Percentiles rank a stretch among this genome's conserved stretches.
Evolutionary conservation across 345 rosid genomes (phyloP).

Genomic region (Diplotaxis tenuifolia): DNA sequence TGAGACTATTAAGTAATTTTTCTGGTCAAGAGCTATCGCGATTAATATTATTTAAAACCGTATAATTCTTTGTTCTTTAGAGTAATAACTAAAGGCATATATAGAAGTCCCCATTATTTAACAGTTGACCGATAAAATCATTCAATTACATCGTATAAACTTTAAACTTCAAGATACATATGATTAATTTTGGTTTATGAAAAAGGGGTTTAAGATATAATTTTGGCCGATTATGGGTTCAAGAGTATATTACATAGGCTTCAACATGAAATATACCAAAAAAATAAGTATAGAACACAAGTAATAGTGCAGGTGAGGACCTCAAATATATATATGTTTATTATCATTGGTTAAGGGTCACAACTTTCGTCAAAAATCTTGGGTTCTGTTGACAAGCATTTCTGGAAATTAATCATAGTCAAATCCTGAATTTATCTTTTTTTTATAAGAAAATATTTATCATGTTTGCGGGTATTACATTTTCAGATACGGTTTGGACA

Average conservation of each 20-base stretch:
- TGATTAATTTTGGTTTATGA: not conserved
- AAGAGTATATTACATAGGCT: not conserved
- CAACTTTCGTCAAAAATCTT: no score
- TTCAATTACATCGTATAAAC: not conserved
- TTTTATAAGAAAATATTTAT: not conserved
- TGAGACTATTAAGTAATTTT: not conserved
- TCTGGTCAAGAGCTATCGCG: not conserved
- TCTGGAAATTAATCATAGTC: not conserved
- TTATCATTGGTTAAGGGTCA: not conserved
- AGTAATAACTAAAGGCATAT: not conserved
- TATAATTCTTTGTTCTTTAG: not conserved
- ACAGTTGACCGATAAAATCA: not conserved
- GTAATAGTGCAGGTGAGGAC: conserved; percentile 1
- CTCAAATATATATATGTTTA: not conserved
- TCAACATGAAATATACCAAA: not conserved
- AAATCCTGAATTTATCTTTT: not conserved
- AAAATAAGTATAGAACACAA: not conserved
- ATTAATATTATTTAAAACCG: not conserved
- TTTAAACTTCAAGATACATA: not conserved
- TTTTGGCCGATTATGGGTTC: not conserved
- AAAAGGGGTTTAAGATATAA: not conserved
- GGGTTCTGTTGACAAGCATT: not conserved
- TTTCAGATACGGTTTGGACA: conserved; percentile 2
- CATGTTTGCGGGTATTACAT: not conserved
- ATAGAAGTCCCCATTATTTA: not conserved